Evolutionary conservation across 2,329 filamentous ascomycete genomes (phyloP).

Genomic region (Cordyceps cicadae): DNA sequence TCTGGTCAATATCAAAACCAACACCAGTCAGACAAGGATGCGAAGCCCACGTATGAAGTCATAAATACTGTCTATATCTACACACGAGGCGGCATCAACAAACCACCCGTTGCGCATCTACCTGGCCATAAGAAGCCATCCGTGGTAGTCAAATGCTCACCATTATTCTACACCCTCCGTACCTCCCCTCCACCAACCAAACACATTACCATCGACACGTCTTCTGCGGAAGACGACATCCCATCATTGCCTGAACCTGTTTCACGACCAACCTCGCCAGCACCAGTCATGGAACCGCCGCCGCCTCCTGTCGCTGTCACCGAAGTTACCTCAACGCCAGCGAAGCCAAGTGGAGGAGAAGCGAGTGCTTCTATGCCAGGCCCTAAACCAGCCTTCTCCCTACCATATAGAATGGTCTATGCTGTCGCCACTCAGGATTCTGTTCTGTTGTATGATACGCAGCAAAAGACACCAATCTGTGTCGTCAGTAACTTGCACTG

Average conservation of each 20-base stretch:
- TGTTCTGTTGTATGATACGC: slow-evolving; percentile 90
- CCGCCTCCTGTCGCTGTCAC: slow-evolving; percentile 49
- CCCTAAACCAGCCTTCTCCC: slow-evolving; percentile 64
- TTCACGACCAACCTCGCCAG: slow-evolving; percentile 48
- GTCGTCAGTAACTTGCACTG: slow-evolving; percentile 96
- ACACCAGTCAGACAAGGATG: slow-evolving; percentile 55
- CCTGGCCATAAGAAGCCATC: slow-evolving; percentile 98
- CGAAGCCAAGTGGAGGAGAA: slow-evolving; percentile 40
- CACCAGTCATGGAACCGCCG: slow-evolving; percentile 75
- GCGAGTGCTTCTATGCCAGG: slow-evolving; percentile 44
- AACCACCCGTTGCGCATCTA: slow-evolving; percentile 87
- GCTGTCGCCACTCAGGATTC: slow-evolving; percentile 96
- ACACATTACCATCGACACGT: slow-evolving; percentile 91
- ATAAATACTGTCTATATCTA: slow-evolving; percentile 99
- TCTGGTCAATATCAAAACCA: slow-evolving; percentile 90
- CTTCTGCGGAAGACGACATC: slow-evolving; percentile 76
- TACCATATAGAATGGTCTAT: slow-evolving; percentile 92
- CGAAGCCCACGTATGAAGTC: slow-evolving; percentile 72
- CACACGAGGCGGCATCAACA: slow-evolving; percentile 91
- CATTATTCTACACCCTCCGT: slow-evolving; percentile 75
- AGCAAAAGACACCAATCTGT: slow-evolving; percentile 88
- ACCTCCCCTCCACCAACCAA: slow-evolving; percentile 64
- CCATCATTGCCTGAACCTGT: slow-evolving; percentile 76
- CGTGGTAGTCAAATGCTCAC: slow-evolving; percentile 89
- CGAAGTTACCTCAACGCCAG: slow-evolving; percentile 42